Conservation (phyloP, 352 stramenopile species). For the Albugo laibachii region DNA sequence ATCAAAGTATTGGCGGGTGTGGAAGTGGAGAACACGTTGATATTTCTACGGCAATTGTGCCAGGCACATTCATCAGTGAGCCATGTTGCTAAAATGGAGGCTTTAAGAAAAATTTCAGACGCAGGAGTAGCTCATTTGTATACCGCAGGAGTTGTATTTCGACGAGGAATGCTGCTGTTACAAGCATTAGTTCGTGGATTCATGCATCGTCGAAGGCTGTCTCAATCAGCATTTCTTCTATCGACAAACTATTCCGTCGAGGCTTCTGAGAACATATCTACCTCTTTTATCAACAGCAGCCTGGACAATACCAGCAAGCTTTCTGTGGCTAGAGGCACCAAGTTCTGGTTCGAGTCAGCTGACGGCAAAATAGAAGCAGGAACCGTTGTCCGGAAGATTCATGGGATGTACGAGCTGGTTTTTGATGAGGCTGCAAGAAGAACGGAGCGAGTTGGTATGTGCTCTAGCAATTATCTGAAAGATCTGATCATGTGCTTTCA, state of each 20-base stretch:
- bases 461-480: neutral
- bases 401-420: constrained; percentile 5
- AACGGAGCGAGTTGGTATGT: neutral
- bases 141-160: constrained; percentile 49
- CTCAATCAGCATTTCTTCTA: constrained; percentile 5
- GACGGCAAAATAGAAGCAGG: constrained; percentile 9
- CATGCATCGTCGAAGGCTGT: constrained; percentile 18
- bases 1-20: constrained; percentile 62
- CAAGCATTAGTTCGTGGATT: constrained; percentile 49
- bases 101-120: constrained; percentile 23
- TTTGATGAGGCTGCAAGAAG: neutral
- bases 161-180: constrained; percentile 38
- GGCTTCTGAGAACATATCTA: too few relatives aligned
- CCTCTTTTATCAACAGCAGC: neutral
- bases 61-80: constrained; percentile 29
- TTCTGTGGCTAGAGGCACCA: constrained; percentile 16
- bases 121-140: constrained; percentile 58
- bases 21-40: constrained; percentile 34
- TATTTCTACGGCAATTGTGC: constrained; percentile 57
- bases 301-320: neutral
- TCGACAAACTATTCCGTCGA: neutral
- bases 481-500: too few relatives aligned
- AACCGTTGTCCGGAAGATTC: neutral
- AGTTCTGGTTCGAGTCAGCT: constrained; percentile 49
- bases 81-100: constrained; percentile 24